A percentile compares a stretch with the other conserved stretches of the same genome.
phyloP scores from a whole-genome alignment of 2,329 filamentous ascomycete genomes.

The Acrocalymma vagum region DNA sequence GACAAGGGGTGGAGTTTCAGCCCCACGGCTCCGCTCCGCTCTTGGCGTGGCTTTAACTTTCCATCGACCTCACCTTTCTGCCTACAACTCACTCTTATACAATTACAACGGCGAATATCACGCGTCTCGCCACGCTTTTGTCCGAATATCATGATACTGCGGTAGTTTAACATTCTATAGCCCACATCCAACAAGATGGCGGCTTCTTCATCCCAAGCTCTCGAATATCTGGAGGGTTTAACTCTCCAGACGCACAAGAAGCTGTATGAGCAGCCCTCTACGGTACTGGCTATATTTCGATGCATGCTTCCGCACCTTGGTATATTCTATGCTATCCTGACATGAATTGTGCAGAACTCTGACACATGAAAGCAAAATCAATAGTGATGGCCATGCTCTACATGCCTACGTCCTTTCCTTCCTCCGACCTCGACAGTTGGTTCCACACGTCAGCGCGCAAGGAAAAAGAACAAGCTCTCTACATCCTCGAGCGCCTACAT shows the following conservation, averaged over 20 bases:
- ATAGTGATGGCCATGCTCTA: slow-evolving; percentile 97
- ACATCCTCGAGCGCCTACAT: slow-evolving; percentile 84
- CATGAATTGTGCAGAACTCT: background rate
- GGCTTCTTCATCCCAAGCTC: slow-evolving; percentile 67
- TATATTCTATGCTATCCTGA: slow-evolving; percentile 47
- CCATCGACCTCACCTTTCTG: slow-evolving; percentile 12
- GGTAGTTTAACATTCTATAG: slow-evolving; percentile 25
- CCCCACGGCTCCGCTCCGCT: slow-evolving; percentile 23
- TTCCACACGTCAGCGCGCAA: slow-evolving; percentile 75
- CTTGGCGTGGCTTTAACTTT: slow-evolving; percentile 34
- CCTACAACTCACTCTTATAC: too few relatives aligned
- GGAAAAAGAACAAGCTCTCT: slow-evolving; percentile 84
- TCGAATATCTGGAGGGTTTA: slow-evolving; percentile 93
- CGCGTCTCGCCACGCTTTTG: slow-evolving; percentile 19
- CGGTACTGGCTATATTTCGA: slow-evolving; percentile 92
- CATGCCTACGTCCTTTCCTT: slow-evolving; percentile 79
- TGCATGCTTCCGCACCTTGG: slow-evolving; percentile 95
- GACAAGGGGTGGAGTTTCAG: slow-evolving; percentile 25
- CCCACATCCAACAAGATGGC: slow-evolving; percentile 58
- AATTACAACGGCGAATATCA: slow-evolving; percentile 12
- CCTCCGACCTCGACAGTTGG: slow-evolving; percentile 86
- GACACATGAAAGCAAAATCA: slow-evolving; percentile 75
- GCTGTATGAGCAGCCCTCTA: slow-evolving; percentile 95
- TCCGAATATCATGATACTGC: slow-evolving; percentile 40
- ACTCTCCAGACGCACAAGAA: slow-evolving; percentile 88